Conservation (phyloP, 2,329 filamentous ascomycete species). For the Arachnopeziza araneosa region DNA sequence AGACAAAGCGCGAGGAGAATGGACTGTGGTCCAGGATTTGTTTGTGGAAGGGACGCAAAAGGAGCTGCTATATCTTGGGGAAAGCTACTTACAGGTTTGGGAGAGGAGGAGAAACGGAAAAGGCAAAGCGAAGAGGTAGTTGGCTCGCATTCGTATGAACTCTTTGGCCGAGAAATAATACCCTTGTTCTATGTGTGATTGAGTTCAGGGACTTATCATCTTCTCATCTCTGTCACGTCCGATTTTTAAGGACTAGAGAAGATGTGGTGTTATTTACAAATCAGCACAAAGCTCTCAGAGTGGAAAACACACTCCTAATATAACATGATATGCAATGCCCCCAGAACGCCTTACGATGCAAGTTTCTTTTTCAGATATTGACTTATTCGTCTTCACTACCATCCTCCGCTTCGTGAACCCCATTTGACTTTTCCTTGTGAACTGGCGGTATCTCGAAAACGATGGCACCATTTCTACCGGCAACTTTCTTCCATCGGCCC, state of each 20-base stretch:
- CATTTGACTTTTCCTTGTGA: conserved; percentile 15
- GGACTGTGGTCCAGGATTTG: conserved; percentile 90
- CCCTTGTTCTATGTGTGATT: not conserved
- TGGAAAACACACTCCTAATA: not conserved
- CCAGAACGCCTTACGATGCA: conserved; percentile 7
- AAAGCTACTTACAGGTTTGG: conserved; percentile 96
- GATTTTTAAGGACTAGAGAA: not conserved
- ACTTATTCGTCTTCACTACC: conserved; percentile 8
- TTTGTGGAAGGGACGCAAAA: conserved; percentile 86
- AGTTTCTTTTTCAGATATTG: not conserved
- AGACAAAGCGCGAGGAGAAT: conserved; percentile 76
- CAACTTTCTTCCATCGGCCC: conserved; percentile 65
- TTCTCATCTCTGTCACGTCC: not conserved
- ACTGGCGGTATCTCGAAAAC: conserved; percentile 72
- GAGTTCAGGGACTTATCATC: not conserved
- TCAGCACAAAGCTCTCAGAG: not conserved
- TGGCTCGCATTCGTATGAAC: not conserved
- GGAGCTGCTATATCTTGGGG: conserved; percentile 86
- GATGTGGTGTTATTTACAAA: not conserved
- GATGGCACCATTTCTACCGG: conserved; percentile 71
- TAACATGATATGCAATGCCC: not conserved
- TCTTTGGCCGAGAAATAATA: not conserved
- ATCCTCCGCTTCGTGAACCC: conserved; percentile 6
- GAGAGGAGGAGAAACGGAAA: conserved; percentile 60
- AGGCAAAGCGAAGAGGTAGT: not conserved